phyloP scores from a whole-genome alignment of 164 flowering plant species.

The Pachysandra terminalis region DNA sequence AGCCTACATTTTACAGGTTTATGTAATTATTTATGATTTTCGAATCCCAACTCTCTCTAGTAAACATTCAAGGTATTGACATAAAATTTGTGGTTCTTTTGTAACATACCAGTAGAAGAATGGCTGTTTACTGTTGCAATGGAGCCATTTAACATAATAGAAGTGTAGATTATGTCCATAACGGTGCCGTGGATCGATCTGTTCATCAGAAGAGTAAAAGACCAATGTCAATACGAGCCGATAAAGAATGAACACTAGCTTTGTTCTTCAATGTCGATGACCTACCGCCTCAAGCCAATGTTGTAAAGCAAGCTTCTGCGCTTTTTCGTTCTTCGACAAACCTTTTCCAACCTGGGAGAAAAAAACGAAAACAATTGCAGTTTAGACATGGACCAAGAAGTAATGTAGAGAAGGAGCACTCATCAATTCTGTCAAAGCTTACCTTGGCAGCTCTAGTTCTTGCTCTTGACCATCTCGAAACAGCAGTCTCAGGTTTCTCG shows the following conservation, averaged over 20 bases:
- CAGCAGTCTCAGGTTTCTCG: constrained; percentile 68
- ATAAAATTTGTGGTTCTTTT: not conserved
- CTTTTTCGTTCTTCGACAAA: constrained; percentile 81
- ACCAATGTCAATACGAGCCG: not conserved
- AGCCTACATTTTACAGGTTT: constrained; percentile 45
- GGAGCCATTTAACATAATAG: constrained; percentile 82
- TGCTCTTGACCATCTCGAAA: constrained; percentile 91
- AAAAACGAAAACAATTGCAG: not conserved
- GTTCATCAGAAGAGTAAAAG: constrained; percentile 11
- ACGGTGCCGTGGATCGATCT: constrained; percentile 98
- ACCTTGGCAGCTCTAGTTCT: constrained; percentile 92
- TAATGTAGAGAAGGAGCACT: not conserved
- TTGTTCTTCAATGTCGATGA: not conserved
- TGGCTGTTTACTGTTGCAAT: constrained; percentile 75
- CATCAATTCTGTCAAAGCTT: not conserved
- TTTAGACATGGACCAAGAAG: not conserved
- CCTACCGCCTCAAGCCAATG: constrained; percentile 99
- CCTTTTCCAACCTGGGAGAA: constrained; percentile 87
- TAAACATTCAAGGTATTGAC: not conserved
- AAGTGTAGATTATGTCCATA: constrained; percentile 95
- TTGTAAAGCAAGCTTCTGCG: constrained; percentile 86
- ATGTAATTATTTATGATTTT: not conserved
- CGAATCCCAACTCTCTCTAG: not conserved
- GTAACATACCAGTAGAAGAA: constrained; percentile 87
- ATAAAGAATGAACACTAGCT: not conserved